phyloP scores from a whole-genome alignment of 441 rosid genomes.

The Pelargonium australe region DNA sequence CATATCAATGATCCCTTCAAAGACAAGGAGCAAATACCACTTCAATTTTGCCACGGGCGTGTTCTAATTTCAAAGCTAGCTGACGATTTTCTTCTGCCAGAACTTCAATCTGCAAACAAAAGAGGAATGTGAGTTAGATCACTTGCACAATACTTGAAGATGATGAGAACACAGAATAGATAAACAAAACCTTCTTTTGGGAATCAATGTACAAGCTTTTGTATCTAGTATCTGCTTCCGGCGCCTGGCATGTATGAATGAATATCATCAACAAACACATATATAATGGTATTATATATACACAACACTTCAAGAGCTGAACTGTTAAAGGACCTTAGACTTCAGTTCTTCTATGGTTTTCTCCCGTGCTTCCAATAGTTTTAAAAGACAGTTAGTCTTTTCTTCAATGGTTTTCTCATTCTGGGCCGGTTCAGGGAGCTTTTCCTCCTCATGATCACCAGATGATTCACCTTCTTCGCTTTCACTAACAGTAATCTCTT shows the following conservation, averaged over 20 bases:
- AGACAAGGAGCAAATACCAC: constrained; percentile 28
- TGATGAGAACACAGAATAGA: background rate
- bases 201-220: constrained; percentile 43
- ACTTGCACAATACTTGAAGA: background rate
- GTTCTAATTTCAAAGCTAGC: background rate
- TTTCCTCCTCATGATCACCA: constrained; percentile 11
- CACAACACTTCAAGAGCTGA: background rate
- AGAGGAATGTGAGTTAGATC: background rate
- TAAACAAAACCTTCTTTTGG: constrained; percentile 40
- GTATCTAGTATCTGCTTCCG: constrained; percentile 28
- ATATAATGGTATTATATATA: background rate
- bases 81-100: constrained; percentile 33
- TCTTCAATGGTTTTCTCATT: constrained; percentile 25
- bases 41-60: constrained; percentile 24
- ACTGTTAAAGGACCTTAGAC: constrained; percentile 22
- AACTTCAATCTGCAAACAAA: constrained; percentile 36
- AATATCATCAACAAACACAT: background rate
- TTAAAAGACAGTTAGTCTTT: constrained; percentile 26
- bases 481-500: constrained; percentile 31
- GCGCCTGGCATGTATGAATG: constrained; percentile 14
- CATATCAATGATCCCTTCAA: background rate
- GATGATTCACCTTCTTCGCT: constrained; percentile 37
- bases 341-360: constrained; percentile 22
- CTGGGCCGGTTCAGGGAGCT: constrained; percentile 17
- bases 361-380: constrained; percentile 26